Percentiles rank a stretch among this genome's conserved stretches.
Evolutionary conservation across 495 filamentous ascomycete species (phyloP).

Genomic region (Thermochaetoides thermophila): DNA sequence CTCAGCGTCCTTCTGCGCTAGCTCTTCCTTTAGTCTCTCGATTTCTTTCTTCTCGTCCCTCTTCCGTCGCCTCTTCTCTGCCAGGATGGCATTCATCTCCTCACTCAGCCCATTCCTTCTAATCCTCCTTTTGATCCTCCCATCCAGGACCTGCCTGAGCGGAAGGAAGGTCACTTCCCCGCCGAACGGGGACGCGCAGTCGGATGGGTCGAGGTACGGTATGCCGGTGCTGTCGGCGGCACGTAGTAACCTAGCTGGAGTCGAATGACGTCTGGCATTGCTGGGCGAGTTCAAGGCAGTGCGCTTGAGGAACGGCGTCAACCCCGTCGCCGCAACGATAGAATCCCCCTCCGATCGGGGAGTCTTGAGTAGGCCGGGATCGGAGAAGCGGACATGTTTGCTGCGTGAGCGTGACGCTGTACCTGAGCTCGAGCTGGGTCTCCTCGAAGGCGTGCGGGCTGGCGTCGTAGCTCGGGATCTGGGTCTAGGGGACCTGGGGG

Average conservation of each 20-base stretch:
- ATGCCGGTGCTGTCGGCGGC: conserved; percentile 18
- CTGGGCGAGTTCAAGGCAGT: conserved; percentile 29
- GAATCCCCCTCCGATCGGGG: conserved; percentile 12
- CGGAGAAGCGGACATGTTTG: conserved; percentile 58
- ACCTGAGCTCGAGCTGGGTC: conserved; percentile 33
- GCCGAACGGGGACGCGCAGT: conserved; percentile 16
- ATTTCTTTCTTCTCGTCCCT: conserved; percentile 27
- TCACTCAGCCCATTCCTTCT: conserved; percentile 58
- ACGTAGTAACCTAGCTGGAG: conserved; percentile 14
- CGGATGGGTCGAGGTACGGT: conserved; percentile 14
- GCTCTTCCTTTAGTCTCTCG: conserved; percentile 35
- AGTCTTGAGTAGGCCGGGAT: conserved; percentile 41
- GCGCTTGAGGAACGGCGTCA: conserved; percentile 54
- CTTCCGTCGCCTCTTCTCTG: conserved; percentile 35
- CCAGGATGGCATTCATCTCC: conserved; percentile 52
- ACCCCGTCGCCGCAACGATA: conserved; percentile 46
- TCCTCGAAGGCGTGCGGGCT: conserved; percentile 8
- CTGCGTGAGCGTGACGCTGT: too few species aligned
- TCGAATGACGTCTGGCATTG: conserved; percentile 31
- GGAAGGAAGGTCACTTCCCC: conserved; percentile 40
- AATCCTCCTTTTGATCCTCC: conserved; percentile 55
- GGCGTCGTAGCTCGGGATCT: too few species aligned
- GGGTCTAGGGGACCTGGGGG: too few species aligned
- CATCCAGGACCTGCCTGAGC: conserved; percentile 52
- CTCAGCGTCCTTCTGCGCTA: conserved; percentile 36